These are phyloP conservation scores for Avicennia marina DNA, from an alignment of 257 asterid genomes.

Conservation along the genomic window DNA sequence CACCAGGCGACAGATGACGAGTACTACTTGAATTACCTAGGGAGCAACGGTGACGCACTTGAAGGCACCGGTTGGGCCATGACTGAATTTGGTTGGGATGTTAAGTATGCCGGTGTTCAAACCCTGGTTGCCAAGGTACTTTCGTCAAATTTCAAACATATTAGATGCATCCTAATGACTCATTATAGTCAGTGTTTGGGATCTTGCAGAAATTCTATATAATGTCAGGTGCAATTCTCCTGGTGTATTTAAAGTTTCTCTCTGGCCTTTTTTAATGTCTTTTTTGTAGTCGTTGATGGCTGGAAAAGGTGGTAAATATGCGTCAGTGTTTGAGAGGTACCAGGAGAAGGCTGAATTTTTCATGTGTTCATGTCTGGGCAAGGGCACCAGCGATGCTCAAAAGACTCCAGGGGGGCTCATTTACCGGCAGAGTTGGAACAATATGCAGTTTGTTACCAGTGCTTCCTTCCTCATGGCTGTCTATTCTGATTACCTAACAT, in stretches of 20 bases:
- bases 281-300: slow-evolving; percentile 54
- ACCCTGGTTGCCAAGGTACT: slow-evolving; percentile 80
- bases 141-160: background rate
- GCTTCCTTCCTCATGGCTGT: slow-evolving; percentile 65
- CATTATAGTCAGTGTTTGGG: no score
- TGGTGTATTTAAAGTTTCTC: no score
- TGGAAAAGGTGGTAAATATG: slow-evolving; percentile 52
- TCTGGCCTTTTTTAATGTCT: background rate
- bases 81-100: slow-evolving; percentile 98
- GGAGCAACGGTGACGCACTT: slow-evolving; percentile 65
- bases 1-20: slow-evolving; percentile 70
- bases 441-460: slow-evolving; percentile 76
- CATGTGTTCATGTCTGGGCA: slow-evolving; percentile 74
- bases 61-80: slow-evolving; percentile 97
- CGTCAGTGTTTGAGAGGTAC: slow-evolving; percentile 39
- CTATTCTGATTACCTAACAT: slow-evolving; percentile 66
- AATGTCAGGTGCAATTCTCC: no score
- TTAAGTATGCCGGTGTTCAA: slow-evolving; percentile 91
- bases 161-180: no score
- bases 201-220: no score
- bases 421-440: slow-evolving; percentile 70
- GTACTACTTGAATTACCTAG: slow-evolving; percentile 69
- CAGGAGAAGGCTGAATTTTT: slow-evolving; percentile 67
- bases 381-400: slow-evolving; percentile 46
- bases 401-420: slow-evolving; percentile 73